phyloP scores from a whole-genome alignment of 805 yeast genomes.

The Wickerhamiella allomyrinae region DNA sequence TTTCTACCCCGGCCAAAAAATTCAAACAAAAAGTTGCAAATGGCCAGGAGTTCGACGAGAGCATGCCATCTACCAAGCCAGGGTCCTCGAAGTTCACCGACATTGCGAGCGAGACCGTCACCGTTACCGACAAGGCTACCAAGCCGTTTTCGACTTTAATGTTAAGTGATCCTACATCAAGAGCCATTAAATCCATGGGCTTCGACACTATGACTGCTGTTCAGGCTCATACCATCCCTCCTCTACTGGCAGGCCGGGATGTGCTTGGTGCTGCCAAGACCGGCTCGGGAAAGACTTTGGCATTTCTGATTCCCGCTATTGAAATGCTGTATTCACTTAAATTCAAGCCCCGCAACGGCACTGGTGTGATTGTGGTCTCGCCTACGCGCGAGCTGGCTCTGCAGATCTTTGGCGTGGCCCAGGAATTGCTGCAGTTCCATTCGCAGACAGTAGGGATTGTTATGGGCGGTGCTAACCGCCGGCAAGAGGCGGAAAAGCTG shows the following conservation, averaged over 20 bases:
- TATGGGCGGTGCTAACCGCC: constrained; percentile 95
- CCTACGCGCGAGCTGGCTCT: constrained; percentile 97
- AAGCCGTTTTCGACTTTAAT: constrained; percentile 37
- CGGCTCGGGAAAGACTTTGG: constrained; percentile 96
- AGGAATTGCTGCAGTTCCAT: constrained; percentile 81
- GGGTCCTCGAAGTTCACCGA: constrained; percentile 1
- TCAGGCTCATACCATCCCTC: constrained; percentile 92
- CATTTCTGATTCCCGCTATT: constrained; percentile 89
- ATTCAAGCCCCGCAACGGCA: constrained; percentile 96
- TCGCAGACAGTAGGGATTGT: constrained; percentile 93
- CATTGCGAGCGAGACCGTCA: constrained; percentile 11
- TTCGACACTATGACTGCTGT: constrained; percentile 86
- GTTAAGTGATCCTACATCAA: constrained; percentile 67
- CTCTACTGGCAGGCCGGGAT: constrained; percentile 89
- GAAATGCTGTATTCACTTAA: constrained; percentile 79
- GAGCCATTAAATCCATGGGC: constrained; percentile 79
- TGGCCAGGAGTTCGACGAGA: neutral
- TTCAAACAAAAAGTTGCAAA: constrained; percentile 1
- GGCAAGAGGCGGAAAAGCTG: constrained; percentile 93
- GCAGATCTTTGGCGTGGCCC: constrained; percentile 94
- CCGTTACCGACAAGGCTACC: constrained; percentile 18
- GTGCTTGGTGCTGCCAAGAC: constrained; percentile 99
- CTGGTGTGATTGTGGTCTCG: constrained; percentile 89
- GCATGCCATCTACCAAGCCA: neutral
- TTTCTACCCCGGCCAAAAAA: neutral